These are phyloP conservation scores for Puccinia horiana DNA, from an alignment of 1,284 basidiomycete genomes.

Conservation along the genomic window DNA sequence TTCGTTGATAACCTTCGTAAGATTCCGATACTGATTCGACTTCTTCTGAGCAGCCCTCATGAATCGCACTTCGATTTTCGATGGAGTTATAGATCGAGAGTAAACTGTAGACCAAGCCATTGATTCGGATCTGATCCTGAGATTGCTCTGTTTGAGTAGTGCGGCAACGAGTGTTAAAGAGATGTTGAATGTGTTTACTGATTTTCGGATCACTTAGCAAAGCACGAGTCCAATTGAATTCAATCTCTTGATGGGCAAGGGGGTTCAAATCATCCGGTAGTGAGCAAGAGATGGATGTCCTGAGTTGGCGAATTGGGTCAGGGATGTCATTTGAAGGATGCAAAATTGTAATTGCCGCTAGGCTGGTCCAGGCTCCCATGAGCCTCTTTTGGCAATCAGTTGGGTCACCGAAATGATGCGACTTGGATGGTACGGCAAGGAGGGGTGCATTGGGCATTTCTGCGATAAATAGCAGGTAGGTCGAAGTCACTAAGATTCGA, in stretches of 20 bases:
- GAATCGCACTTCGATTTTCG: slow-evolving; percentile 11
- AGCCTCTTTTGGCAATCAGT: slow-evolving; percentile 14
- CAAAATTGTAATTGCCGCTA: slow-evolving; percentile 9
- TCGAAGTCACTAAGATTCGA: slow-evolving; percentile 29
- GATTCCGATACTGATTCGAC: not conserved
- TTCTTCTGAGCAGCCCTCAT: slow-evolving; percentile 8
- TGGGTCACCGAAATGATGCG: not conserved
- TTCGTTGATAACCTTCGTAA: not conserved
- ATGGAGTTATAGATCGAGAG: slow-evolving; percentile 25
- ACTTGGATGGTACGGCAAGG: not conserved
- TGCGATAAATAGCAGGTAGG: slow-evolving; percentile 32
- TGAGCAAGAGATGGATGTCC: not conserved
- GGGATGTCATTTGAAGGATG: slow-evolving; percentile 30
- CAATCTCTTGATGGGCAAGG: not conserved
- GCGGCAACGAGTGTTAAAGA: slow-evolving; percentile 17
- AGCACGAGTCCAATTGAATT: slow-evolving; percentile 38
- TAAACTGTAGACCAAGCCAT: slow-evolving; percentile 36
- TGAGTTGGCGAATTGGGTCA: not conserved
- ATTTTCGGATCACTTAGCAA: slow-evolving; percentile 37
- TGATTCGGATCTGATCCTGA: not conserved
- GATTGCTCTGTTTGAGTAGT: not conserved
- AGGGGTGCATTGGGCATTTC: slow-evolving; percentile 4
- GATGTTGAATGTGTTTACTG: slow-evolving; percentile 31
- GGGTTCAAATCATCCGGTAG: not conserved
- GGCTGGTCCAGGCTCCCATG: slow-evolving; percentile 16